These are phyloP conservation scores for Neoboletus brunneissimus DNA, from an alignment of 768 basidiomycete species.

Conservation along the genomic window DNA sequence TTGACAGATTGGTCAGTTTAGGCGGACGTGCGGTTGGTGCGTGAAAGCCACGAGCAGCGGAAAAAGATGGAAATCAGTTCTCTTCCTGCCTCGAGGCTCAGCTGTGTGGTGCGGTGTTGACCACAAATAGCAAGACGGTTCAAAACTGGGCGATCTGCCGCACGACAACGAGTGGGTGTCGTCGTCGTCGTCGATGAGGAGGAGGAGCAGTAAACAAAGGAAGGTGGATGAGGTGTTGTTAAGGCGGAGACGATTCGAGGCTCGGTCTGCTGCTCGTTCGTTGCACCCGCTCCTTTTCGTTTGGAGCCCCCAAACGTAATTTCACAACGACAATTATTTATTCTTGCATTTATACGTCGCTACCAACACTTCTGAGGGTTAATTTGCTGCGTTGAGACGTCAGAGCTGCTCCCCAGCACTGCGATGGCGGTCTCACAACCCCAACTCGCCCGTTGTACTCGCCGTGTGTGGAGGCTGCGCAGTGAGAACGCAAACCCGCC, in stretches of 20 bases:
- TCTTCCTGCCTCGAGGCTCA: slow-evolving; percentile 31
- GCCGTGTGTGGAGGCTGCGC: slow-evolving; percentile 14
- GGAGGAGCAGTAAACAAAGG: slow-evolving; percentile 10
- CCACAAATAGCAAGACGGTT: slow-evolving; percentile 23
- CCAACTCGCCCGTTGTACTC: background rate
- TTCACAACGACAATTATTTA: background rate
- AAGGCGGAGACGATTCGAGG: slow-evolving; percentile 20
- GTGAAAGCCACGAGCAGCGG: slow-evolving; percentile 35
- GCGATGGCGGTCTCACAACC: background rate
- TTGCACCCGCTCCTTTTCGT: background rate
- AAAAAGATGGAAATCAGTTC: slow-evolving; percentile 28
- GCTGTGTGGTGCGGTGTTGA: slow-evolving; percentile 14
- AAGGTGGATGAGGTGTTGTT: slow-evolving; percentile 19
- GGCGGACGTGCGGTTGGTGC: slow-evolving; percentile 34
- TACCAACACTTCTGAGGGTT: background rate
- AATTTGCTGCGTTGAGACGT: slow-evolving; percentile 12
- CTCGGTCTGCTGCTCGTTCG: background rate
- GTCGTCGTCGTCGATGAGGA: slow-evolving; percentile 3
- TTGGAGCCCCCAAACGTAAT: slow-evolving; percentile 12
- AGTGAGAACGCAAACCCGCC: background rate
- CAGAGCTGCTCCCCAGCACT: slow-evolving; percentile 5
- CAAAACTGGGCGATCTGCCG: slow-evolving; percentile 12
- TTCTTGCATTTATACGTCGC: background rate
- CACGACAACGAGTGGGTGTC: background rate
- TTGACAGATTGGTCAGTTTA: slow-evolving; percentile 29